Conservation (phyloP, 1,284 basidiomycete species). For the Leccinum proximum region DNA sequence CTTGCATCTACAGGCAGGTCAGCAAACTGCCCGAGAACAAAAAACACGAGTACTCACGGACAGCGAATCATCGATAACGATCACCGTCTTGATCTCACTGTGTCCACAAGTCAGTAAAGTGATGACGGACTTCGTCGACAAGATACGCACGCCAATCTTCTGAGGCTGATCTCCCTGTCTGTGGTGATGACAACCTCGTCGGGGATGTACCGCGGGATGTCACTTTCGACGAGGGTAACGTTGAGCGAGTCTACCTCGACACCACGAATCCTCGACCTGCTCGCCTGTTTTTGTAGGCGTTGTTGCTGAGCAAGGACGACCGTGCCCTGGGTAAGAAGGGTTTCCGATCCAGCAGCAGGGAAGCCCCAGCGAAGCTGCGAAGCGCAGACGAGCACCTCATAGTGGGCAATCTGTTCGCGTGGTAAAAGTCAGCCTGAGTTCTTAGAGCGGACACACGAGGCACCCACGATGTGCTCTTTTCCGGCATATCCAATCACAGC, state of each 20-base stretch:
- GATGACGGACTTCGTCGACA: neutral
- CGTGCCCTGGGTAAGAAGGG: slow-evolving; percentile 26
- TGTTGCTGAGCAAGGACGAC: slow-evolving; percentile 33
- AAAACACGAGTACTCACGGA: slow-evolving; percentile 30
- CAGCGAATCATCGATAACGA: slow-evolving; percentile 44
- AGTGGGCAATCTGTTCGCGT: slow-evolving; percentile 17
- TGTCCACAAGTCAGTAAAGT: slow-evolving; percentile 3
- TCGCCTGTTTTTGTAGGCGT: neutral
- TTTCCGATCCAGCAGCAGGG: slow-evolving; percentile 12
- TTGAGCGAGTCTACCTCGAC: slow-evolving; percentile 22
- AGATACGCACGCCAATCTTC: slow-evolving; percentile 25
- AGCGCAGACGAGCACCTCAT: slow-evolving; percentile 33
- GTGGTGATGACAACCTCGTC: neutral
- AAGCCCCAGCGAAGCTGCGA: slow-evolving; percentile 28
- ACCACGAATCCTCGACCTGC: slow-evolving; percentile 4
- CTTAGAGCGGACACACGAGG: neutral
- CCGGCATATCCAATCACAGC: slow-evolving; percentile 30
- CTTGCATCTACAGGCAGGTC: slow-evolving; percentile 2
- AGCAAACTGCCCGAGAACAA: neutral
- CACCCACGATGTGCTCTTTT: slow-evolving; percentile 27
- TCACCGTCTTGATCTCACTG: slow-evolving; percentile 35
- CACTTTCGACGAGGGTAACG: slow-evolving; percentile 25
- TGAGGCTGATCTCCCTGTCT: slow-evolving; percentile 22
- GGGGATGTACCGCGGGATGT: slow-evolving; percentile 29
- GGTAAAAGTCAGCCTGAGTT: slow-evolving; percentile 1